phyloP scores from a whole-genome alignment of 169 alveolate genomes.

The Plasmodium malariae region DNA sequence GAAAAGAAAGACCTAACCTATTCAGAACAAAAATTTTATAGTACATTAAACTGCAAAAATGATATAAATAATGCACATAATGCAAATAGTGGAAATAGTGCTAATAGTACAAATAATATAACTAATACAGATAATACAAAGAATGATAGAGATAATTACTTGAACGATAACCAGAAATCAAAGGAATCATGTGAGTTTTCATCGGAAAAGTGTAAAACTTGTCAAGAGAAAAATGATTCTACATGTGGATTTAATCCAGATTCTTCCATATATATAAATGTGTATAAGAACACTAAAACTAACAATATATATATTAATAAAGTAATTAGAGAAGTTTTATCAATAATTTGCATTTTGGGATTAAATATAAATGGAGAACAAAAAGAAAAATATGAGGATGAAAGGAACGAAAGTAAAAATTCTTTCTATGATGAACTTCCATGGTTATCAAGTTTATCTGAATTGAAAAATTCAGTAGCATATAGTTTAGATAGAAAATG shows the following conservation, averaged over 20 bases:
- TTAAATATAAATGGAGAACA: constrained; percentile 39
- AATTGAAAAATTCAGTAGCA: constrained; percentile 60
- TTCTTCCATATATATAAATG: constrained; percentile 15
- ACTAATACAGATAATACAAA: no score
- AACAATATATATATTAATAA: constrained; percentile 25
- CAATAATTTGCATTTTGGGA: constrained; percentile 67
- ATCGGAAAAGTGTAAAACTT: not conserved
- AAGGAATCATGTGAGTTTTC: not conserved
- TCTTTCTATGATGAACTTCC: constrained; percentile 63
- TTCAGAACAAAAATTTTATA: constrained; percentile 16
- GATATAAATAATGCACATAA: not conserved
- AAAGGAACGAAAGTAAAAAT: not conserved
- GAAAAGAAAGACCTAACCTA: not conserved
- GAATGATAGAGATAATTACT: no score
- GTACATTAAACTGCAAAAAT: not conserved
- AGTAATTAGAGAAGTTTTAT: constrained; percentile 46
- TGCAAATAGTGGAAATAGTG: not conserved
- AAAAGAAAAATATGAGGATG: constrained; percentile 32
- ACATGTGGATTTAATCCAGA: not conserved
- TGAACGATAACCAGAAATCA: no score
- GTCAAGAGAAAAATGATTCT: not conserved
- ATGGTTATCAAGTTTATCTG: constrained; percentile 68
- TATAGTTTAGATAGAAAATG: constrained; percentile 68
- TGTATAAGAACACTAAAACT: constrained; percentile 12
- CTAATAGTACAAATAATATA: no score